Conservation (phyloP, 176 grass and related monocot genomes). For the Puccinellia tenuiflora region DNA sequence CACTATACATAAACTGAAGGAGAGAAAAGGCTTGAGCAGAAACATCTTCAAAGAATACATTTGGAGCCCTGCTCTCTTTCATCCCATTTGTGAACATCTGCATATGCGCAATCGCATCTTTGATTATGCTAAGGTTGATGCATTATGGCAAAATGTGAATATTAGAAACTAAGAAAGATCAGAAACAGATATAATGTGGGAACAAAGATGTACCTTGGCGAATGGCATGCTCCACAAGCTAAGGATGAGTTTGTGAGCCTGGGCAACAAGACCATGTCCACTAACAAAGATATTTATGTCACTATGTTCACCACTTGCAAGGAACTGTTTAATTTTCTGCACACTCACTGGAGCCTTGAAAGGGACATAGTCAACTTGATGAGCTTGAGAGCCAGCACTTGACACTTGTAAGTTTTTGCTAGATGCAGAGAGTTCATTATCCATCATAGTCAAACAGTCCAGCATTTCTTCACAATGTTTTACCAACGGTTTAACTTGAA, state of each 20-base stretch:
- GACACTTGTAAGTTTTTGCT: slow-evolving; percentile 40
- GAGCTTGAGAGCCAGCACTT: slow-evolving; percentile 29
- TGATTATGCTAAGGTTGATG: slow-evolving; percentile 10
- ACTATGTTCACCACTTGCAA: slow-evolving; percentile 76
- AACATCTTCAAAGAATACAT: slow-evolving; percentile 64
- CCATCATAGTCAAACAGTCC: slow-evolving; percentile 27
- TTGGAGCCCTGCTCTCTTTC: slow-evolving; percentile 72
- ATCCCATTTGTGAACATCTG: slow-evolving; percentile 99
- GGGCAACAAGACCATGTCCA: slow-evolving; percentile 56
- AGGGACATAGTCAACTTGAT: slow-evolving; percentile 54
- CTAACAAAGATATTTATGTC: slow-evolving; percentile 76
- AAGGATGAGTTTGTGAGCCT: slow-evolving; percentile 78
- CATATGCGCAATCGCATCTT: slow-evolving; percentile 13
- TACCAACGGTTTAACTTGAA: slow-evolving; percentile 58
- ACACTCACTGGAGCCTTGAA: slow-evolving; percentile 55
- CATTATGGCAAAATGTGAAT: slow-evolving; percentile 1
- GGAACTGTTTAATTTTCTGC: slow-evolving; percentile 61
- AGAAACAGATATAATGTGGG: not conserved
- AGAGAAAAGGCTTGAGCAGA: slow-evolving; percentile 65
- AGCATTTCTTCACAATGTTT: slow-evolving; percentile 67
- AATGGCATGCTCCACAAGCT: slow-evolving; percentile 78
- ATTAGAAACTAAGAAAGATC: not conserved
- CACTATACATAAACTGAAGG: slow-evolving; percentile 81
- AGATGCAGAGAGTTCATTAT: slow-evolving; percentile 21
- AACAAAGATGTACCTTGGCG: slow-evolving; percentile 55